Evolutionary conservation across 2,329 filamentous ascomycete genomes (phyloP), one percentile per base, ranked within the genome.

Genomic region (Aspergillus nomiae): DNA sequence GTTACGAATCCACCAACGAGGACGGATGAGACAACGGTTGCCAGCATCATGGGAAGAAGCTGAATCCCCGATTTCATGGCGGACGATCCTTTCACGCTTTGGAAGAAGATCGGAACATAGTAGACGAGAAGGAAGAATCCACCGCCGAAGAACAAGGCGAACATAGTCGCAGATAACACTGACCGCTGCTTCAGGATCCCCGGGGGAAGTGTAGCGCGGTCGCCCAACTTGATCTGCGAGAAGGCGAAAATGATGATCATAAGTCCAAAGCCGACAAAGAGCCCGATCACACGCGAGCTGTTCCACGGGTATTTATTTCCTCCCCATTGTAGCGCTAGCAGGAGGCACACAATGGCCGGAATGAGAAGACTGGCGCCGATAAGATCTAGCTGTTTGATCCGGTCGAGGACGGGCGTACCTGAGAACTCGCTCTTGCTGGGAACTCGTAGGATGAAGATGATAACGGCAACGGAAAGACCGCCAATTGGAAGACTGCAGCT

Each of bases 191-290:
- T 80, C 65, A 85, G 78, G 48, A 87, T 77, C 12, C 80, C 74
- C 43, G 82, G 82, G 16, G 84, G 84, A 12, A 86, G 71, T 7
- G 82, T 83, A 1, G 81, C 84, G 54, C 77, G 77, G 30, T 86
- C 83, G 19, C 80, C 78, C 65, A 82, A 77, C 71, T 78, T 83
- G 78, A 58, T 85, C 73, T 57, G 71, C 78, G 45, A 83, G 66
- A 64, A 30, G 16, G 63, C 7, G 38, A 89, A 89, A 32, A 82
- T 63, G 45, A 74, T 63, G 10, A 71, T 69, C 14, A 80, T 60
- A 26, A 79, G 26, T 0, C 71, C 66, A 5, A 66, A 68, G 5
- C 68, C 28, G 8, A 71, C 48, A 8, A 73, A 70, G 1, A 73
- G 54, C 3, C 62, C 67, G 12, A 73, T 70, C 9, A 71, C 66